Percentiles rank a stretch among this genome's conserved stretches.
Conservation (phyloP, 257 asterid genomes). For the Verbena officinalis region DNA sequence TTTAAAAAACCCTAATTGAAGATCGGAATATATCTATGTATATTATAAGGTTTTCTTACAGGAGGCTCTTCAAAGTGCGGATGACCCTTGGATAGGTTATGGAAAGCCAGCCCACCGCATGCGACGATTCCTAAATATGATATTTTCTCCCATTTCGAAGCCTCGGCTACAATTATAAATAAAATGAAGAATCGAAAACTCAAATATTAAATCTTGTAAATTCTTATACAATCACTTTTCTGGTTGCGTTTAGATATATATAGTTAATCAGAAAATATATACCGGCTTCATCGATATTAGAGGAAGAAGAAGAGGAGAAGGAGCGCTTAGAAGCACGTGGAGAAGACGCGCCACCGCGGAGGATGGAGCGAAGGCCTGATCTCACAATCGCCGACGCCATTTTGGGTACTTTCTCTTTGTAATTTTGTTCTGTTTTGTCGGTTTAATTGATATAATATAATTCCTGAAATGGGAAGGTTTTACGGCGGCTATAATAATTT, state of each 20-base stretch:
- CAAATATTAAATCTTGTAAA: neutral
- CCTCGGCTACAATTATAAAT: conserved; percentile 53
- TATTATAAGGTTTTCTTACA: conserved; percentile 36
- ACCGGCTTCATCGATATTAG: conserved; percentile 74
- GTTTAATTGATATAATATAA: neutral
- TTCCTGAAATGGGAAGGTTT: neutral
- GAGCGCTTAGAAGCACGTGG: conserved; percentile 46
- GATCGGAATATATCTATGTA: neutral
- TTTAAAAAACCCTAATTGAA: neutral
- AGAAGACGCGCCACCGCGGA: conserved; percentile 50
- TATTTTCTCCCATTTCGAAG: conserved; percentile 84
- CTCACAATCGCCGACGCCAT: conserved; percentile 75
- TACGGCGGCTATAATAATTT: neutral
- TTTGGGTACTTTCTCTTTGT: conserved; percentile 6
- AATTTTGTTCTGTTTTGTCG: neutral
- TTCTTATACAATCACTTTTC: too few relatives aligned
- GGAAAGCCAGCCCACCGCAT: conserved; percentile 45
- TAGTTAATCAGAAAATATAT: conserved; percentile 3
- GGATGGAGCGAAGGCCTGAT: conserved; percentile 69
- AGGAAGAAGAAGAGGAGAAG: conserved; percentile 44
- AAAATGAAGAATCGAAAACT: neutral
- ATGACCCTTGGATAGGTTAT: conserved; percentile 68
- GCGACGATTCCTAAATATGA: conserved; percentile 49
- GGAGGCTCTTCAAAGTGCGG: conserved; percentile 66
- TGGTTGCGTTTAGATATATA: neutral